These are phyloP conservation scores for Areca catechu DNA, from an alignment of 176 grass and related monocot species.

Conservation along the genomic window DNA sequence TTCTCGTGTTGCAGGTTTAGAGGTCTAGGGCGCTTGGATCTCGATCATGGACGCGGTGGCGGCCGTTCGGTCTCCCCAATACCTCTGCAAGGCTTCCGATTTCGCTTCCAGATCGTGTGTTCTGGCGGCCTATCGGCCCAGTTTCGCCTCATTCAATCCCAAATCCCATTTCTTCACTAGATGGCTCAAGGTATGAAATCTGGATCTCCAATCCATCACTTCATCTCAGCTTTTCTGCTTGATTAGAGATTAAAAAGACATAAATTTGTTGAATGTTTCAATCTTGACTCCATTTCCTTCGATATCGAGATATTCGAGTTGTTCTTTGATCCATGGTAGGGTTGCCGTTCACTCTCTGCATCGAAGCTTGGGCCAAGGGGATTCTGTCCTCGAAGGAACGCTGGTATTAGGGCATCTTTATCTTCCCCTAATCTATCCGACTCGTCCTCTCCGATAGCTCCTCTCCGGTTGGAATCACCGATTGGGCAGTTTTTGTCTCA, in stretches of 20 bases:
- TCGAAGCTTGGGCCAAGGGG: slow-evolving; percentile 31
- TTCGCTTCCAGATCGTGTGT: slow-evolving; percentile 11
- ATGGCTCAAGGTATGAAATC: slow-evolving; percentile 46
- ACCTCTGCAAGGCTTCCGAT: slow-evolving; percentile 26
- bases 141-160: slow-evolving; percentile 27
- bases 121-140: slow-evolving; percentile 5
- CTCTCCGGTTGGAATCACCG: slow-evolving; percentile 80
- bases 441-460: slow-evolving; percentile 61
- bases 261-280: neutral
- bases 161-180: slow-evolving; percentile 23
- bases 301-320: neutral
- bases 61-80: slow-evolving; percentile 50
- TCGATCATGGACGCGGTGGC: slow-evolving; percentile 37
- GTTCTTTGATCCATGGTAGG: slow-evolving; percentile 28
- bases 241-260: too few relatives aligned
- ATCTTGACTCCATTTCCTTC: neutral
- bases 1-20: neutral
- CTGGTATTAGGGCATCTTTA: slow-evolving; percentile 36
- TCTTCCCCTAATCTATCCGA: slow-evolving; percentile 31
- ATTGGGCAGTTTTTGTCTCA: slow-evolving; percentile 81
- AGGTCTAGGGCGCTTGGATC: neutral
- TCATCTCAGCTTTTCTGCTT: too few relatives aligned
- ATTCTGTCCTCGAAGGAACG: slow-evolving; percentile 27
- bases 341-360: slow-evolving; percentile 21
- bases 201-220: neutral